Conservation (phyloP, 768 basidiomycete species). For the Hygrophorus russula region DNA sequence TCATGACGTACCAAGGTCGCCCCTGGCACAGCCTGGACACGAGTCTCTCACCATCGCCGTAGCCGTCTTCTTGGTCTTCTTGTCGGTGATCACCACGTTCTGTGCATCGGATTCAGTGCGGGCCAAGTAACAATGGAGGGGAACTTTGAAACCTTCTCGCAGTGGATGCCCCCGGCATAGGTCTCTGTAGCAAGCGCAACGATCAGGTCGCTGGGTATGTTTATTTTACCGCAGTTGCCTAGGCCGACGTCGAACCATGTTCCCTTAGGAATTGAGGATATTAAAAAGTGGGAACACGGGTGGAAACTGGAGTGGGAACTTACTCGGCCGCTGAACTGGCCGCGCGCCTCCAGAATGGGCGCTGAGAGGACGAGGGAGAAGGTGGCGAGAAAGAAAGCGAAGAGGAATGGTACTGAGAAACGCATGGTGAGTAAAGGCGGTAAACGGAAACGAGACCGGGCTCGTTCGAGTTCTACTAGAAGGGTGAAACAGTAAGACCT, state of each 20-base stretch:
- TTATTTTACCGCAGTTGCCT: constrained; percentile 14
- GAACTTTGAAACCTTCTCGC: constrained; percentile 11
- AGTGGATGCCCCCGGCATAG: constrained; percentile 13
- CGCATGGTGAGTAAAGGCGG: too few relatives aligned
- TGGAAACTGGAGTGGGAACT: too few relatives aligned
- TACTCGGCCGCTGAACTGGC: too few relatives aligned
- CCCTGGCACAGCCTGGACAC: constrained; percentile 12
- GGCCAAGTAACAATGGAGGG: too few relatives aligned
- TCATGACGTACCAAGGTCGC: constrained; percentile 13
- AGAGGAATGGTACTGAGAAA: too few relatives aligned
- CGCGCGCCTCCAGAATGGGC: too few relatives aligned
- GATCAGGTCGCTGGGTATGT: constrained; percentile 13
- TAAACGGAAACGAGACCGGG: too few relatives aligned
- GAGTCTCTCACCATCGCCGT: constrained; percentile 14
- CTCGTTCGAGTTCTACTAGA: too few relatives aligned
- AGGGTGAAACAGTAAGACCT: too few relatives aligned
- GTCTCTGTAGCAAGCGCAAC: constrained; percentile 13
- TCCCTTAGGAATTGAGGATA: constrained; percentile 4
- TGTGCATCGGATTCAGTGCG: not conserved
- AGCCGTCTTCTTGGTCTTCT: constrained; percentile 7
- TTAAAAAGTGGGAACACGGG: too few relatives aligned
- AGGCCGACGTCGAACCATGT: constrained; percentile 15
- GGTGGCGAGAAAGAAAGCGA: too few relatives aligned
- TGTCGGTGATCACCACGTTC: constrained; percentile 10
- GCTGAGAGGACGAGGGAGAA: too few relatives aligned